These are phyloP conservation scores for Populus deltoides DNA, from an alignment of 345 rosid genomes.

Conservation along the genomic window DNA sequence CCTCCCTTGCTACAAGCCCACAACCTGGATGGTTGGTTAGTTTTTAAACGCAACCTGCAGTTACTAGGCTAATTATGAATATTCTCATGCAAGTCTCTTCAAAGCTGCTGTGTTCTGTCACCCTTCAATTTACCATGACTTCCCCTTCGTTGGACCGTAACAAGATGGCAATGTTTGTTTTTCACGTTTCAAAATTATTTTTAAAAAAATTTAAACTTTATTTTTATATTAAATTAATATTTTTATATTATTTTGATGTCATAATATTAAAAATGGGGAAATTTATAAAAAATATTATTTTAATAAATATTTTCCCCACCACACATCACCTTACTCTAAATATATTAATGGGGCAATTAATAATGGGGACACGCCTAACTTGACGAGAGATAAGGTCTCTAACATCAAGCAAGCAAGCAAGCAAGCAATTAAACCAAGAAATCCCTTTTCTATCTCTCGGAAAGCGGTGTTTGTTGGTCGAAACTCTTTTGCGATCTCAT, in stretches of 20 bases:
- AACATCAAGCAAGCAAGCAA: neutral
- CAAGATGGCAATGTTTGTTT: no score
- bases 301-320: no score
- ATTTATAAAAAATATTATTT: no score
- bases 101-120: no score
- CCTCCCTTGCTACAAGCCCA: neutral
- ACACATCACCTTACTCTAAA: no score
- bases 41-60: no score
- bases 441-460: constrained; percentile 2
- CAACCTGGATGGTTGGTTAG: neutral
- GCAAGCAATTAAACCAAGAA: constrained; percentile 8
- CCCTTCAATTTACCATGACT: neutral
- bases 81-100: neutral
- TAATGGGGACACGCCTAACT: constrained; percentile 17
- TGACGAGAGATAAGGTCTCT: neutral
- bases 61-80: no score
- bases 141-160: neutral
- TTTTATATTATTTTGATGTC: no score
- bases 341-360: neutral
- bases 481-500: neutral
- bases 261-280: no score
- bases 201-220: no score
- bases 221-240: no score
- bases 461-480: constrained; percentile 10
- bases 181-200: no score